A percentile compares a stretch with the other conserved stretches of the same genome.
phyloP scores from a whole-genome alignment of 2,329 filamentous ascomycete genomes.

The Corinectria fuckeliana region DNA sequence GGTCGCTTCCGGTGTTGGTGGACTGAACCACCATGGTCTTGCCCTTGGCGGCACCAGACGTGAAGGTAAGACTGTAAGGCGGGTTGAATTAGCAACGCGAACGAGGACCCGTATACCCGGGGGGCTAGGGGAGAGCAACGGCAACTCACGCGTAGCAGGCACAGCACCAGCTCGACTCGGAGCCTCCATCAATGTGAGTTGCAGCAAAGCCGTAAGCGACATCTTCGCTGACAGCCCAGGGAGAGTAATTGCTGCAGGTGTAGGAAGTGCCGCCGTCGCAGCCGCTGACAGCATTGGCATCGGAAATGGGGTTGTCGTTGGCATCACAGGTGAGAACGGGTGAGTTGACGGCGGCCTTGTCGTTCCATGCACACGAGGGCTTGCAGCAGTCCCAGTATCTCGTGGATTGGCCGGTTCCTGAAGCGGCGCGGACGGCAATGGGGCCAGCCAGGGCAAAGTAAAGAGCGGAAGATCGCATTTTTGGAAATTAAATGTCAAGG shows the following conservation, averaged over 20 bases:
- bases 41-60: slow-evolving; percentile 56
- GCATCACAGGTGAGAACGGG: slow-evolving; percentile 62
- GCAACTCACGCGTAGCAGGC: slow-evolving; percentile 61
- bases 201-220: slow-evolving; percentile 71
- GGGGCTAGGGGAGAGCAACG: background rate
- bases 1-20: slow-evolving; percentile 67
- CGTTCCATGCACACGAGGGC: slow-evolving; percentile 67
- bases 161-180: slow-evolving; percentile 70
- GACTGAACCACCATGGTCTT: slow-evolving; percentile 71
- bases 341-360: slow-evolving; percentile 58
- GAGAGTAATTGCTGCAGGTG: slow-evolving; percentile 67
- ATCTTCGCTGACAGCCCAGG: slow-evolving; percentile 65
- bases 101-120: background rate
- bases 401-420: slow-evolving; percentile 37
- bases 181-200: slow-evolving; percentile 60
- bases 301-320: slow-evolving; percentile 59
- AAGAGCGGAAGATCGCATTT: slow-evolving; percentile 34
- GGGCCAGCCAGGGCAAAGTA: slow-evolving; percentile 30
- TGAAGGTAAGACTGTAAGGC: slow-evolving; percentile 53
- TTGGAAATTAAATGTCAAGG: slow-evolving; percentile 13
- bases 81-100: slow-evolving; percentile 7
- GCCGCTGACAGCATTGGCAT: slow-evolving; percentile 55
- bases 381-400: slow-evolving; percentile 75
- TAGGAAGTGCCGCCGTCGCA: slow-evolving; percentile 65
- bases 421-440: slow-evolving; percentile 35